Conservation (phyloP, 805 yeast genomes). For the Metschnikowia kofuensis region DNA sequence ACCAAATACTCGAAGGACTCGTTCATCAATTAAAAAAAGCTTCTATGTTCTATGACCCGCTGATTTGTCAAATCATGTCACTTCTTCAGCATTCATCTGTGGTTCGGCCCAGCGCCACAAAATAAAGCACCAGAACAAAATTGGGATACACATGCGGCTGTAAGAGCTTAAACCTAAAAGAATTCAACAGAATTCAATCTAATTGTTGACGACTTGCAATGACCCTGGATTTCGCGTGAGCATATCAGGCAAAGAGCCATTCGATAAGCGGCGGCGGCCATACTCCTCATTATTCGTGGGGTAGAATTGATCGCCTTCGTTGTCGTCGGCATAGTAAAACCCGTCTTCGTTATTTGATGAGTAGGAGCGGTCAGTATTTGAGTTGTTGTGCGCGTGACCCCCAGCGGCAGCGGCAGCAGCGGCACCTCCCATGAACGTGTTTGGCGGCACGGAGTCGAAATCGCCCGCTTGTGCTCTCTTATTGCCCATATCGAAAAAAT, state of each 20-base stretch:
- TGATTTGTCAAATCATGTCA: no score
- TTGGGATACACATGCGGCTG: no score
- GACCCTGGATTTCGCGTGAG: slow-evolving; percentile 45
- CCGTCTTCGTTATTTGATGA: slow-evolving; percentile 16
- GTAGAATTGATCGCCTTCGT: neutral
- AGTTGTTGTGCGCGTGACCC: slow-evolving; percentile 16
- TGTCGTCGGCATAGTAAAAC: slow-evolving; percentile 3
- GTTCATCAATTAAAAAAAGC: no score
- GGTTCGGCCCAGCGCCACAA: no score
- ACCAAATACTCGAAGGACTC: no score
- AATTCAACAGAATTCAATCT: neutral
- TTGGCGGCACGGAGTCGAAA: slow-evolving; percentile 23
- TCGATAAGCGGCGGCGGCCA: slow-evolving; percentile 50
- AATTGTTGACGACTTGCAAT: slow-evolving; percentile 48
- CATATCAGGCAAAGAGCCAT: slow-evolving; percentile 53
- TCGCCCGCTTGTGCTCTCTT: slow-evolving; percentile 20
- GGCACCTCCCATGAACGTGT: slow-evolving; percentile 21
- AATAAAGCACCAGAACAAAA: no score
- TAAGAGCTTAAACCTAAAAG: no score
- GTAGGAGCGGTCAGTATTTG: slow-evolving; percentile 17
- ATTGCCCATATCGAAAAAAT: slow-evolving; percentile 19
- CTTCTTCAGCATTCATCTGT: no score
- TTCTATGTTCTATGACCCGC: no score
- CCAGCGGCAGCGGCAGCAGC: slow-evolving; percentile 19
- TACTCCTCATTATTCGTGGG: slow-evolving; percentile 22